Conservation (phyloP, 2,329 filamentous ascomycete genomes). For the Drechslerella coelobrocha region DNA sequence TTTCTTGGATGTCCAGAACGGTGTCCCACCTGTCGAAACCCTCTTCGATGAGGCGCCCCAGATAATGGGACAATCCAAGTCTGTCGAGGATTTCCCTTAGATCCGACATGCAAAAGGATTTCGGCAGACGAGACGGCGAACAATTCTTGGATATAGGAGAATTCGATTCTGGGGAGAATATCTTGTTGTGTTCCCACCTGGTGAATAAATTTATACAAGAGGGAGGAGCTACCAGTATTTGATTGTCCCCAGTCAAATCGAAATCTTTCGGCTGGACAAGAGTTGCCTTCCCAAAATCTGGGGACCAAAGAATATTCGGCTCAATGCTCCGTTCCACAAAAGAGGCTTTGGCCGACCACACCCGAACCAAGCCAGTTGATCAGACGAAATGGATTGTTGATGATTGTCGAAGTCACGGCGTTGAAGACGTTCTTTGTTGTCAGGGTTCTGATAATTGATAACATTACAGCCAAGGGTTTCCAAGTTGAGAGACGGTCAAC, state of each 20-base stretch:
- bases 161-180: constrained; percentile 25
- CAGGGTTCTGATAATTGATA: constrained; percentile 48
- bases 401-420: constrained; percentile 37
- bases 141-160: constrained; percentile 13
- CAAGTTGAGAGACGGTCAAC: constrained; percentile 39
- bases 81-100: constrained; percentile 73
- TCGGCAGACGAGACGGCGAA: constrained; percentile 17
- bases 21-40: constrained; percentile 87
- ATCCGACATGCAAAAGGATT: constrained; percentile 66
- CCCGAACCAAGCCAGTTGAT: constrained; percentile 16
- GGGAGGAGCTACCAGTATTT: constrained; percentile 49
- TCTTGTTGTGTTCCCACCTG: constrained; percentile 29
- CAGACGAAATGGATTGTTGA: constrained; percentile 26
- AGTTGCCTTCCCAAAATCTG: constrained; percentile 49
- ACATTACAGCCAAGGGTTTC: constrained; percentile 50
- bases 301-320: constrained; percentile 27
- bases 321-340: constrained; percentile 37
- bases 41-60: constrained; percentile 74
- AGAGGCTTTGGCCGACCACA: constrained; percentile 41
- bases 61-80: constrained; percentile 79
- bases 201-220: constrained; percentile 50
- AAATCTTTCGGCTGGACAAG: constrained; percentile 39
- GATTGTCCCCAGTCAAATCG: constrained; percentile 29
- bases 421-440: constrained; percentile 39
- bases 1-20: constrained; percentile 82